phyloP scores from a whole-genome alignment of 2,329 filamentous ascomycete genomes.

The Cladosporium sphaerospermum region DNA sequence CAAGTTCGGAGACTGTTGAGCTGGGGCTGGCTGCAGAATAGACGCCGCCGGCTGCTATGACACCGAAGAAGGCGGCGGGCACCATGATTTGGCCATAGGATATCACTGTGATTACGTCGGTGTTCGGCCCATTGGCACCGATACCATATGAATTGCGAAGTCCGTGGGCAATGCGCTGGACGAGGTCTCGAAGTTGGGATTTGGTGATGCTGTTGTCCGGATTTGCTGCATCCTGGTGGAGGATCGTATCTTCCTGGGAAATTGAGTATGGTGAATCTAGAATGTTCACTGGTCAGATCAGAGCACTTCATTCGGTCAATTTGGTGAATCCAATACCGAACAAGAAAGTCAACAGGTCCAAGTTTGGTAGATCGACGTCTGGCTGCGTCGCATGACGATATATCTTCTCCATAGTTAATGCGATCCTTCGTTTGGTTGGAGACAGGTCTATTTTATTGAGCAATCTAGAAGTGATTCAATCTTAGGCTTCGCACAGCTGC shows the following conservation, averaged over 20 bases:
- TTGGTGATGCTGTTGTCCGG: conserved; percentile 51
- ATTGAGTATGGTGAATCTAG: conserved; percentile 24
- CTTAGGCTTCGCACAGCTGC: too few relatives aligned
- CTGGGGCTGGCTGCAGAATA: conserved; percentile 51
- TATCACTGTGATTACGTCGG: conserved; percentile 52
- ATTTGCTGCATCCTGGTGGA: conserved; percentile 54
- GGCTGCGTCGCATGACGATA: conserved; percentile 22
- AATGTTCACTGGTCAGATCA: not conserved
- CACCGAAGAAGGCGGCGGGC: conserved; percentile 49
- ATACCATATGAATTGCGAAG: conserved; percentile 51
- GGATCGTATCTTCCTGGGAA: conserved; percentile 43
- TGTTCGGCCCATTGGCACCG: conserved; percentile 42
- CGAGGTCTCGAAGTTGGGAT: conserved; percentile 42
- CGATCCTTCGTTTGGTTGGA: too few relatives aligned
- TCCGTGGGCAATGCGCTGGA: conserved; percentile 50
- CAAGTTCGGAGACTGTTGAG: conserved; percentile 47
- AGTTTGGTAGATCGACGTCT: conserved; percentile 25
- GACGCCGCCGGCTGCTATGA: conserved; percentile 54
- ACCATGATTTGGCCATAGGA: conserved; percentile 53
- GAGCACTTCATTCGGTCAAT: conserved; percentile 12
- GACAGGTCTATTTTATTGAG: too few relatives aligned
- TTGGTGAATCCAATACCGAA: conserved; percentile 31
- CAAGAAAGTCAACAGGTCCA: conserved; percentile 37
- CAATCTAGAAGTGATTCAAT: too few relatives aligned
- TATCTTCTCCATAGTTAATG: conserved; percentile 12